Evolutionary conservation across 2,329 filamentous ascomycete genomes (phyloP).

Genomic region (Harringtonia lauricola): DNA sequence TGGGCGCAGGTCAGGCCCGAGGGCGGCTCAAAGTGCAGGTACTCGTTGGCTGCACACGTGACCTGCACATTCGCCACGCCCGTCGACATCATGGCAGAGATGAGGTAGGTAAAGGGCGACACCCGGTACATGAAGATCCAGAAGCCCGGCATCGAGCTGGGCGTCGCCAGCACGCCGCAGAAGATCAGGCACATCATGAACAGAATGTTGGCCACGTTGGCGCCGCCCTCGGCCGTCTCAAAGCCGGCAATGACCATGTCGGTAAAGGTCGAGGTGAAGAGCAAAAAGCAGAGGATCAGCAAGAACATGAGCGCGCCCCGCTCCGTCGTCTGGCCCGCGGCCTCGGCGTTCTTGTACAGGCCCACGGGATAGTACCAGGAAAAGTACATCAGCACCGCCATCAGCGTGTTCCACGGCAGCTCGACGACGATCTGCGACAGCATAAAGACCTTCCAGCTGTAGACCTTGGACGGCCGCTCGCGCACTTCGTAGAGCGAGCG

Average conservation of each 20-base stretch:
- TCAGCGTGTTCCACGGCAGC: slow-evolving; percentile 72
- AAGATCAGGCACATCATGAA: slow-evolving; percentile 50
- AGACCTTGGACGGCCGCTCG: slow-evolving; percentile 74
- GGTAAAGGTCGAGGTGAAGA: slow-evolving; percentile 63
- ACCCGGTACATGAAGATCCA: slow-evolving; percentile 79
- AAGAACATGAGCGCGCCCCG: slow-evolving; percentile 74
- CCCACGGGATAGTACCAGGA: slow-evolving; percentile 82
- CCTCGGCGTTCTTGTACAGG: slow-evolving; percentile 57
- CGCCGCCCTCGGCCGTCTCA: slow-evolving; percentile 57
- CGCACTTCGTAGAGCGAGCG: slow-evolving; percentile 75
- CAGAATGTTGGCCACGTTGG: slow-evolving; percentile 48
- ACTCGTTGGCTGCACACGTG: slow-evolving; percentile 58
- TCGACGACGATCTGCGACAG: slow-evolving; percentile 75
- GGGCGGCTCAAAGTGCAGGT: slow-evolving; percentile 53
- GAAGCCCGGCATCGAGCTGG: slow-evolving; percentile 51
- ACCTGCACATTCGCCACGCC: slow-evolving; percentile 59
- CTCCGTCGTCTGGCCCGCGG: slow-evolving; percentile 48
- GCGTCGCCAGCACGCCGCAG: slow-evolving; percentile 49
- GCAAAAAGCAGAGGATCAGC: slow-evolving; percentile 64
- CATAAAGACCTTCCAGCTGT: slow-evolving; percentile 80
- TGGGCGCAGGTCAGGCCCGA: slow-evolving; percentile 43
- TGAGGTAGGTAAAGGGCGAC: slow-evolving; percentile 74
- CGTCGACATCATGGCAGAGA: slow-evolving; percentile 58
- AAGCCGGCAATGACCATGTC: slow-evolving; percentile 64
- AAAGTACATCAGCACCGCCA: slow-evolving; percentile 52